Evolutionary conservation across 2,329 filamentous ascomycete genomes (phyloP).

Genomic region (Aspergillus udagawae): DNA sequence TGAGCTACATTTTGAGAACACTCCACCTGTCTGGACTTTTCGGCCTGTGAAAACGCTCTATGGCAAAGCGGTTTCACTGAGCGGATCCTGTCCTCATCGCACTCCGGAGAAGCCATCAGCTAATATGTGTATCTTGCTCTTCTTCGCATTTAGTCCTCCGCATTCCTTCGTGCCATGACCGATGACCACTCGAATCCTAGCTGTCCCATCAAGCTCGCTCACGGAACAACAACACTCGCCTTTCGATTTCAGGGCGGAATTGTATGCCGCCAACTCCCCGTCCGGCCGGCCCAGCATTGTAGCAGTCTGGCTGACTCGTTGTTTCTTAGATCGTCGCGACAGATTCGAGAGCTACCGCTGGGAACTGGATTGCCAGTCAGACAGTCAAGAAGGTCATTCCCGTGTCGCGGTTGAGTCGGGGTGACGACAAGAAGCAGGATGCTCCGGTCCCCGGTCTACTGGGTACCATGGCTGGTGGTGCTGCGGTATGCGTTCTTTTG

Average conservation of each 20-base stretch:
- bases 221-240: slow-evolving; percentile 95
- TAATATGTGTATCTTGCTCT: slow-evolving; percentile 3
- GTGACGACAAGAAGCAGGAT: slow-evolving; percentile 33
- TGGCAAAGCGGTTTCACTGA: background rate
- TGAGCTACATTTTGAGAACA: slow-evolving; percentile 43
- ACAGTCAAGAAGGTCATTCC: slow-evolving; percentile 98
- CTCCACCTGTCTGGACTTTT: background rate
- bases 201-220: slow-evolving; percentile 98
- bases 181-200: slow-evolving; percentile 95
- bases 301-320: background rate
- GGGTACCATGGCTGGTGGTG: slow-evolving; percentile 97
- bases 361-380: slow-evolving; percentile 99
- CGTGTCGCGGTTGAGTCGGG: slow-evolving; percentile 38
- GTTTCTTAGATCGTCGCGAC: slow-evolving; percentile 73
- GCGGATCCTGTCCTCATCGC: background rate
- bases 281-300: background rate
- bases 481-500: slow-evolving; percentile 59
- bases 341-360: slow-evolving; percentile 92
- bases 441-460: slow-evolving; percentile 55
- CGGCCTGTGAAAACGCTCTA: background rate
- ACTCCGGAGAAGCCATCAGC: slow-evolving; percentile 8
- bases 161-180: slow-evolving; percentile 94
- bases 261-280: slow-evolving; percentile 27
- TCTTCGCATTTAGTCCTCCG: slow-evolving; percentile 61
- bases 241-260: slow-evolving; percentile 99